Conservation (phyloP, 371 early-diverging fungal genomes). For the Cladochytrium tenue region DNA sequence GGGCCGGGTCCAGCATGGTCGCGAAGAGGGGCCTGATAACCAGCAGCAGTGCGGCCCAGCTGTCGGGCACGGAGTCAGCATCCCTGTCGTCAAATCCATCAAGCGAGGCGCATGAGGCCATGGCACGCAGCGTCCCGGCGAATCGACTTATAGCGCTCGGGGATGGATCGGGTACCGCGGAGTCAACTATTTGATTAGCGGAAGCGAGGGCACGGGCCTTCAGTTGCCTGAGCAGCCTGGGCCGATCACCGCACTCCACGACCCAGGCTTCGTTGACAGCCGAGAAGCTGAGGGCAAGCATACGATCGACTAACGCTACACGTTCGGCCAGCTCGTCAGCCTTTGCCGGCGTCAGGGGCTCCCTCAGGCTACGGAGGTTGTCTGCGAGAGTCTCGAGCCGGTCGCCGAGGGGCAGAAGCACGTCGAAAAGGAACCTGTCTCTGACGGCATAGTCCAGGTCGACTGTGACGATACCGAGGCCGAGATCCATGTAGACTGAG, state of each 20-base stretch:
- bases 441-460: not conserved
- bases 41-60: not conserved
- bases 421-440: constrained; percentile 1
- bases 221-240: not conserved
- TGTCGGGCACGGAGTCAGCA: not conserved
- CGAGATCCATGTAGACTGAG: not conserved
- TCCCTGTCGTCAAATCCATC: too few relatives aligned
- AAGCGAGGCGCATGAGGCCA: not conserved
- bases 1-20: not conserved
- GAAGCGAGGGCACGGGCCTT: not conserved
- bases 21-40: not conserved
- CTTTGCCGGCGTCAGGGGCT: not conserved
- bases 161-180: too few relatives aligned
- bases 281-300: not conserved
- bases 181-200: not conserved
- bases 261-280: not conserved
- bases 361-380: too few relatives aligned
- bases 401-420: not conserved
- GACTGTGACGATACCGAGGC: not conserved
- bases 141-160: too few relatives aligned
- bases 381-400: not conserved
- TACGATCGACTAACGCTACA: not conserved
- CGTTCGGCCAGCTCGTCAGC: too few relatives aligned
- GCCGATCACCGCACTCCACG: not conserved
- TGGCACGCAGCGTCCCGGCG: not conserved